Conservation (phyloP, 1,139 yeast genomes). For the Geotrichum fermentans region DNA sequence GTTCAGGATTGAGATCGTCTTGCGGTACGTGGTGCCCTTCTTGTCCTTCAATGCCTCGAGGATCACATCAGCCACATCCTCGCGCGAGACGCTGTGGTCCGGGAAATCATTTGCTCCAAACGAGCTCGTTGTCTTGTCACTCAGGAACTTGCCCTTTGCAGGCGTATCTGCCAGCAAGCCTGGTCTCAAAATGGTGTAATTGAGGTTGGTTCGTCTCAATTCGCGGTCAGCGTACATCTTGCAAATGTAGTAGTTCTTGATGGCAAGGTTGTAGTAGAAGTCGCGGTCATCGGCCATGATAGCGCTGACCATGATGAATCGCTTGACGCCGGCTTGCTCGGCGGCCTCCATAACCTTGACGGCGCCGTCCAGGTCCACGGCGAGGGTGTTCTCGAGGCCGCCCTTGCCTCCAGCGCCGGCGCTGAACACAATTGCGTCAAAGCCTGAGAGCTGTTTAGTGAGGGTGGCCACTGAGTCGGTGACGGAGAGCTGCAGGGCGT, state of each 20-base stretch:
- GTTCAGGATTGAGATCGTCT: slow-evolving; percentile 13
- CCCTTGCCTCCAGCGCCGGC: slow-evolving; percentile 61
- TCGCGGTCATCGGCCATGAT: slow-evolving; percentile 49
- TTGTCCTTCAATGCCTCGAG: slow-evolving; percentile 11
- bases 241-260: slow-evolving; percentile 47
- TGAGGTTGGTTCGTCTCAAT: slow-evolving; percentile 41
- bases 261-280: slow-evolving; percentile 36
- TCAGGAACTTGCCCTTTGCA: slow-evolving; percentile 39
- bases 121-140: background rate
- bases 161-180: slow-evolving; percentile 42
- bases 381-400: slow-evolving; percentile 44
- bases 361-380: slow-evolving; percentile 60
- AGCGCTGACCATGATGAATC: slow-evolving; percentile 56
- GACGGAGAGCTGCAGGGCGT: slow-evolving; percentile 39
- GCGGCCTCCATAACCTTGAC: slow-evolving; percentile 56
- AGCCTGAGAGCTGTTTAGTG: slow-evolving; percentile 42
- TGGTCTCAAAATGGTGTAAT: slow-evolving; percentile 53
- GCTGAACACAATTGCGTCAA: slow-evolving; percentile 55
- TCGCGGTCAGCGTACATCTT: slow-evolving; percentile 55
- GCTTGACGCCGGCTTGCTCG: slow-evolving; percentile 43
- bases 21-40: slow-evolving; percentile 2
- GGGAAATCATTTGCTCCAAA: background rate
- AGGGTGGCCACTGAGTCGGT: slow-evolving; percentile 39
- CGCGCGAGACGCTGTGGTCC: background rate
- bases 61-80: slow-evolving; percentile 14